Base-by-base conservation (phyloP, 2,329 filamentous ascomycete species). In the Zopfia rhizophila region DNA sequence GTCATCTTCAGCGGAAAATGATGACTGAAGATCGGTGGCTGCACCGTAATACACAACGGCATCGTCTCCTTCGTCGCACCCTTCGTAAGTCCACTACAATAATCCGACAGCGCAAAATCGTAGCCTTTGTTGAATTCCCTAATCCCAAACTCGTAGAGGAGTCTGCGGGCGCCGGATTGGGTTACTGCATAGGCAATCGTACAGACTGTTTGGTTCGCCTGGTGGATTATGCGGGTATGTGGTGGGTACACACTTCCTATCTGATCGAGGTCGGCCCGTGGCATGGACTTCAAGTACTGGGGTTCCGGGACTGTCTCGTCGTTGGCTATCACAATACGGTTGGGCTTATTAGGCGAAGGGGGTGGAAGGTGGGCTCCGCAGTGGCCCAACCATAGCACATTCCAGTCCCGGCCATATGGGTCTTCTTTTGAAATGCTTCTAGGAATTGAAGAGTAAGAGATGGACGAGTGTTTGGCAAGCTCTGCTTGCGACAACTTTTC, bases 351-450 rank as follows among this genome's bases (percentile, higher is more conserved):
- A 24, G 45, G 27, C 0, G 53, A 56, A 7, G 51, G 47, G 11
- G 39, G 48, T 18, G 60, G 56, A 5, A 69, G 63, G 10, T 42
- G 43, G 12, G 51, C 48, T 2, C 64, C 67, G 44, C 73, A 75
- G 51, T 75, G 72, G 3, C 72, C 72, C 2, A 72, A 61, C 69
- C 68, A 72, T 8, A 74, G 55, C 21, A 74, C 35, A 45, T 74
- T 70, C 71, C 72, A 74, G 22, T 67, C 53, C 17, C 56, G 61
- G 3, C 57, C 59, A 32, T 65, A 64, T 6, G 66, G 64, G 6
- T 55, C 59, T 17, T 30, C 58, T 39, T 25, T 45, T 29, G 56
- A 55, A 13, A 32, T 28, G 36, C 29, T 28, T 30, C 16, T 35
- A 7, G 33, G 27, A 7, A 18, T 8, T 4, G 45, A 36, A 1